These are phyloP conservation scores for Didymella glomerata DNA, from an alignment of 2,329 filamentous ascomycete genomes.

Conservation along the genomic window DNA sequence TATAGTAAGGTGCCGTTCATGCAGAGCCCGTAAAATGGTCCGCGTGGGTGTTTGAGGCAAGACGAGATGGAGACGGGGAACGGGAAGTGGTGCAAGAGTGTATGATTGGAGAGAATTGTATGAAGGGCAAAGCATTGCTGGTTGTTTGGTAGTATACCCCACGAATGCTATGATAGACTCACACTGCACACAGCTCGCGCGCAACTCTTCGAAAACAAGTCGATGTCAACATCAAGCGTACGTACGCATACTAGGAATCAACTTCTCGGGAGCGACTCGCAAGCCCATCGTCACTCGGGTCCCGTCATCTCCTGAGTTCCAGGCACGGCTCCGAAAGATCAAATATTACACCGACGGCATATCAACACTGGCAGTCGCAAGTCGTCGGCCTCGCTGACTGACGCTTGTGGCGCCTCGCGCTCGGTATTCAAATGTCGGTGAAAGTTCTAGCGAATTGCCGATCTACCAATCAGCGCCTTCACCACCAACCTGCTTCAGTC, in stretches of 20 bases:
- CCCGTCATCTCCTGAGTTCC: neutral
- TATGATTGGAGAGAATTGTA: neutral
- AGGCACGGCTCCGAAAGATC: neutral
- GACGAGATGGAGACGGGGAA: neutral
- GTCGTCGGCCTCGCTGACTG: neutral
- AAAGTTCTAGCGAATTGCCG: neutral
- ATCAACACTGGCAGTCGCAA: no score
- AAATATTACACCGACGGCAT: neutral
- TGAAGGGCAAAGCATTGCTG: slow-evolving; percentile 4
- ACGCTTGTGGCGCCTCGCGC: neutral
- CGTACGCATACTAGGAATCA: neutral
- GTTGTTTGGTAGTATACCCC: slow-evolving; percentile 36
- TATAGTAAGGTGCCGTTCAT: slow-evolving; percentile 68
- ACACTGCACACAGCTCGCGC: neutral
- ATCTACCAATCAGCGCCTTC: neutral
- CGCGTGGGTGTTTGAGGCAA: no score
- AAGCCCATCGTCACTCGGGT: neutral
- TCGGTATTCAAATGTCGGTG: neutral
- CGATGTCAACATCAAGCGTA: neutral
- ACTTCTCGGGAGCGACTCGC: neutral
- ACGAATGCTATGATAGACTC: slow-evolving; percentile 20
- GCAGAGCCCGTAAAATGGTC: slow-evolving; percentile 50
- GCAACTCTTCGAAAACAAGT: neutral
- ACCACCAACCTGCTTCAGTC: neutral
- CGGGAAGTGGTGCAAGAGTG: neutral